Evolutionary conservation across 352 stramenopile species (phyloP).

Genomic region (Pythium rishiriense): DNA sequence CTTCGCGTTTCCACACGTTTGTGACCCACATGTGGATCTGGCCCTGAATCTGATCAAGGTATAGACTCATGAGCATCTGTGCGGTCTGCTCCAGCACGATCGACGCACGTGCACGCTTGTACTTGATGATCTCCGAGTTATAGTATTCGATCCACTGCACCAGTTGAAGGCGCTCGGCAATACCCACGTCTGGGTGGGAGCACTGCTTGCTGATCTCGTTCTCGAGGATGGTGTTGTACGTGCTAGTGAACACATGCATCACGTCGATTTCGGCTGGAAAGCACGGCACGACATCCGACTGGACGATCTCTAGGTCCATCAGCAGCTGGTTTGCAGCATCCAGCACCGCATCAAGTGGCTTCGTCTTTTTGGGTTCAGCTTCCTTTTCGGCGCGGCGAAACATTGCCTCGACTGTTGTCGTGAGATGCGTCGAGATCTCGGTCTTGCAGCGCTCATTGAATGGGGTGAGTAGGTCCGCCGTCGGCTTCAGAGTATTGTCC

Average conservation of each 20-base stretch:
- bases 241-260: slow-evolving; percentile 71
- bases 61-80: slow-evolving; percentile 71
- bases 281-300: slow-evolving; percentile 65
- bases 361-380: slow-evolving; percentile 45
- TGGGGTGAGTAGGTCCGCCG: slow-evolving; percentile 45
- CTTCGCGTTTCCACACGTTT: slow-evolving; percentile 83
- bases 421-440: slow-evolving; percentile 60
- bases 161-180: slow-evolving; percentile 74
- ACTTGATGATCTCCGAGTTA: slow-evolving; percentile 85
- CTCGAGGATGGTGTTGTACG: slow-evolving; percentile 79
- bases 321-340: slow-evolving; percentile 72
- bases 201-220: slow-evolving; percentile 65
- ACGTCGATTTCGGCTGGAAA: slow-evolving; percentile 82
- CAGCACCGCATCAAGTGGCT: slow-evolving; percentile 62
- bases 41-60: slow-evolving; percentile 73
- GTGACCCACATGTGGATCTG: slow-evolving; percentile 86
- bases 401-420: slow-evolving; percentile 55
- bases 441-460: slow-evolving; percentile 59
- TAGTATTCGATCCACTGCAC: slow-evolving; percentile 90
- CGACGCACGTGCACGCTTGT: slow-evolving; percentile 71
- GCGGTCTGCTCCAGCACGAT: slow-evolving; percentile 65
- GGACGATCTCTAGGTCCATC: slow-evolving; percentile 78
- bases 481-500: slow-evolving; percentile 56
- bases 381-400: slow-evolving; percentile 61
- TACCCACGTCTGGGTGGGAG: slow-evolving; percentile 56